Evolutionary conservation across 2,329 filamentous ascomycete species (phyloP).

Genomic region (Catunica adiposa): DNA sequence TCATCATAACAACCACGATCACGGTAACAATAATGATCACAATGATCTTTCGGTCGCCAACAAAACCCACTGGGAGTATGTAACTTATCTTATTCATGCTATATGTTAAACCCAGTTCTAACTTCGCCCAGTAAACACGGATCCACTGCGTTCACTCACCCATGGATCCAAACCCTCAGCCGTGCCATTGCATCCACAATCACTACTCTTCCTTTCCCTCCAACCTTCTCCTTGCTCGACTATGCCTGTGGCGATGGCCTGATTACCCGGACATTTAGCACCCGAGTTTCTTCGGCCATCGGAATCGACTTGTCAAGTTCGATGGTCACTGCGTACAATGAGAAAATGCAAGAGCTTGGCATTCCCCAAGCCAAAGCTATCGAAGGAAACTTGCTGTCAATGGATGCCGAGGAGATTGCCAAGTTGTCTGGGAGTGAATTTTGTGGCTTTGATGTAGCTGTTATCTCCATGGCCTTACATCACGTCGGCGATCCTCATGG

Average conservation of each 20-base stretch:
- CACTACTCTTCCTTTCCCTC: not conserved
- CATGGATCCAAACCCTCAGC: not conserved
- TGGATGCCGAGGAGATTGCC: not conserved
- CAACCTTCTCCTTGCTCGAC: not conserved
- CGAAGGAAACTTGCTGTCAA: not conserved
- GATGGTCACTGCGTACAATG: not conserved
- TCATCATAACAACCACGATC: not conserved
- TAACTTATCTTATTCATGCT: not conserved
- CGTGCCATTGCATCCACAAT: not conserved
- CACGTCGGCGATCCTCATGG: not conserved
- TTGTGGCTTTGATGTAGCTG: not conserved
- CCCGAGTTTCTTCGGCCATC: not conserved
- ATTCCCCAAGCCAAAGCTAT: not conserved
- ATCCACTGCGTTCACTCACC: not conserved
- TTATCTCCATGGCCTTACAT: not conserved
- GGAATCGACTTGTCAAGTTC: not conserved
- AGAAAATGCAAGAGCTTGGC: not conserved
- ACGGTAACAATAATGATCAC: not conserved
- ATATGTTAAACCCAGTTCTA: not conserved
- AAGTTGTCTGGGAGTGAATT: not conserved
- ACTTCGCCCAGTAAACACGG: not conserved
- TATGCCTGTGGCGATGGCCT: constrained; percentile 1
- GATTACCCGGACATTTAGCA: not conserved
- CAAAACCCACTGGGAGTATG: not conserved
- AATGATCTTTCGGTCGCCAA: not conserved